Evolutionary conservation across 768 basidiomycete genomes (phyloP).

Genomic region (Pisolithus albus): DNA sequence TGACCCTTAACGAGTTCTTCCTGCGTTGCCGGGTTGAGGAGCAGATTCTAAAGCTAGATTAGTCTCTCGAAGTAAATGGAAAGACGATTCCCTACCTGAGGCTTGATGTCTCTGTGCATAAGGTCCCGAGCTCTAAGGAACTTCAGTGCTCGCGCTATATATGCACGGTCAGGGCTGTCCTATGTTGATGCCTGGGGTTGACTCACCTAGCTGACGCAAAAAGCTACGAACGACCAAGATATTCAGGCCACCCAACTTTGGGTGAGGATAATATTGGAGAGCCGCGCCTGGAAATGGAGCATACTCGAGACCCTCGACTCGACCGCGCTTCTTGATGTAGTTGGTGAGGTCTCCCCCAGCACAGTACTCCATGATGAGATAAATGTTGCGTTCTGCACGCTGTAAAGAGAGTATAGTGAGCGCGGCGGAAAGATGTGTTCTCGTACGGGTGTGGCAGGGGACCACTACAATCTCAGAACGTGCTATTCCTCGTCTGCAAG

Average conservation of each 20-base stretch:
- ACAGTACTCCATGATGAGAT: constrained; percentile 97
- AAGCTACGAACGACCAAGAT: constrained; percentile 90
- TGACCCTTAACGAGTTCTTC: constrained; percentile 83
- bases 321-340: constrained; percentile 97
- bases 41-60: constrained; percentile 60
- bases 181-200: background rate
- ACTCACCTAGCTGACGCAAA: constrained; percentile 77
- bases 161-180: too few relatives aligned
- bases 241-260: constrained; percentile 81
- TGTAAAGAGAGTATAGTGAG: constrained; percentile 22
- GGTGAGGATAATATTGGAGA: constrained; percentile 85
- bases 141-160: constrained; percentile 81
- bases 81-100: constrained; percentile 47
- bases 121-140: constrained; percentile 84
- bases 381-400: constrained; percentile 75
- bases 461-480: background rate
- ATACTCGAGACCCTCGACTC: constrained; percentile 84
- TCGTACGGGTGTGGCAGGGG: background rate
- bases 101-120: constrained; percentile 97
- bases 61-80: constrained; percentile 1
- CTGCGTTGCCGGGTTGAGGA: constrained; percentile 75
- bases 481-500: background rate
- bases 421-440: background rate
- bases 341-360: constrained; percentile 92
- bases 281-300: constrained; percentile 60